Base-by-base conservation (phyloP, 2,329 filamentous ascomycete genomes). In the Fusarium fracticaudum region DNA sequence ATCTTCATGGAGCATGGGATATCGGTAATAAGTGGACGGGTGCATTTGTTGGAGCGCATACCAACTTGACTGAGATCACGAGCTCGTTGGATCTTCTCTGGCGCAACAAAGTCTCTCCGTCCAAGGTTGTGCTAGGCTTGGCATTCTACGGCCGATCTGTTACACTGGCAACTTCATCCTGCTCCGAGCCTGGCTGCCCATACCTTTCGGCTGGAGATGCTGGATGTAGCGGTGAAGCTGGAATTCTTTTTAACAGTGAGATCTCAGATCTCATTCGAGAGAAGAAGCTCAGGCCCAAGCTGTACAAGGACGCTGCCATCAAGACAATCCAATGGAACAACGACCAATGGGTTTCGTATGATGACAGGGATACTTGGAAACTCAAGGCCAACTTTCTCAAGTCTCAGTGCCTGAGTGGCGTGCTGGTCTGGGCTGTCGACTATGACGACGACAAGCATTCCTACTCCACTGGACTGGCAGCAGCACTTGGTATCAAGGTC, bases 61-160 rank as follows among this genome's bases (percentile, higher is more conserved):
- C 86, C 0, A 87, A 88, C 66, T 60, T 87, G 2, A 86, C 85
- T 2, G 85, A 88, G 72, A 87, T 87, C 31, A 78, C 84, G 11
- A 35, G 72, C 1, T 80, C 80, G 0, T 54, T 86, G 0, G 81
- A 86, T 8, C 82, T 88, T 1, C 76, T 88, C 9, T 88, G 87
- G 85, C 79, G 85, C 6, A 83, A 81, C 37, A 73, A 82, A 29
- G 76, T 89, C 3, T 71, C 78, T 1, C 80, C 87, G 1, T 41
- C 45, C 0, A 85, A 87, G 61, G 72, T 89, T 11, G 79, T 78
- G 12, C 64, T 88, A 22, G 86, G 86, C 3, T 31, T 84, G 12
- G 83, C 79, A 2, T 86, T 85, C 65, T 87, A 87, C 64, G 85
- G 85, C 1, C 71, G 78, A 22, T 20, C 59, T 4, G 77, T 79